Evolutionary conservation across 805 yeast species (phyloP), one percentile per base, ranked within the genome.

Genomic region (Middelhovenomyces tepae): DNA sequence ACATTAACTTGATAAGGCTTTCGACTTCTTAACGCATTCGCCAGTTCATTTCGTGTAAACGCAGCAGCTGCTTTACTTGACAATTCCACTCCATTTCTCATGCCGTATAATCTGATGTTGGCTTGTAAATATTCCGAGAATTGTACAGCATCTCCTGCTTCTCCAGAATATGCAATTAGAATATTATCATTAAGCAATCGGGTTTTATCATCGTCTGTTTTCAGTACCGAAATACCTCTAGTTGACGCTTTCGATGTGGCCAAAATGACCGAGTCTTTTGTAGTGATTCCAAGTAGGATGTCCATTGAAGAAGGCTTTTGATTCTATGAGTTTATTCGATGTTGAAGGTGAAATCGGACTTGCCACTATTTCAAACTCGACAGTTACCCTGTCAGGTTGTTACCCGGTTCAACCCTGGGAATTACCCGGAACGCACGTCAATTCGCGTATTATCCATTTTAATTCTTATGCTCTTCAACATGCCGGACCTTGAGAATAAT

Each of bases 181-280:
- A 82, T 72, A 54, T 80, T 89, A 23, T 75, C 69, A 46, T 83
- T 83, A 48, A 89, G 67, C 19, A 57, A 60, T 44, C 87, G 64
- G 7, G 93, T 83, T 62, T 85, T 85, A 59, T 79, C 86, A 57
- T 85, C 95, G 31, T 70, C 66, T 33, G 73, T 75, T 51, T 83
- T 83, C 45, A 85, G 61, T 32, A 85, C 71, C 9, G 94, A 78
- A 35, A 86, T 80, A 36, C 95, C 95, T 46, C 98, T 73, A 7
- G 94, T 83, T 37, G 79, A 83, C 4, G 96, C 95, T 56, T 80
- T 84, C 7, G 96, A 86, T n/a, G 97, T 83, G 51, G 95, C 95
- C 37, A 89, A 60, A 40, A 91, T 69, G 28, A 89, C 94, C 40
- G 76, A 70, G 51, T 85, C 93, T 49, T 74, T 64, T 21, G 86